Base-by-base conservation (phyloP, 306 rosid genomes). In the Psophocarpus tetragonolobus region DNA sequence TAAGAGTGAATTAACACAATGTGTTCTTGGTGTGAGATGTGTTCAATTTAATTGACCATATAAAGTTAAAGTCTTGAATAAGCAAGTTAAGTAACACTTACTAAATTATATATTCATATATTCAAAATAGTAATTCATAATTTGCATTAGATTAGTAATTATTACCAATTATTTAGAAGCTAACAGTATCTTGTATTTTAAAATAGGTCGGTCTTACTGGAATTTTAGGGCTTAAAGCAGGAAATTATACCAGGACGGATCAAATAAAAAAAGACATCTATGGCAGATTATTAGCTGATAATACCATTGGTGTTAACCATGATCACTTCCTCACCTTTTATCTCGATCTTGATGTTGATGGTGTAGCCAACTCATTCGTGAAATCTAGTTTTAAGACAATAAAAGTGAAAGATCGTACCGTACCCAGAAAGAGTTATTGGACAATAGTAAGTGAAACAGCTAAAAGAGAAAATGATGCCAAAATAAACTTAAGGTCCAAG, bases 261-360 rank as follows among this genome's bases (percentile, higher is more conserved):
- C 51, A 90, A 60, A 80, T 85, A 18, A 79, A 84, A 68, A 81
- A 83, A 57, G 84, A 89, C 9, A 80, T 77, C 0, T 57, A 62
- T 20, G 96, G 96, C 14, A 68, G 86, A 15, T 26, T 85, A 44
- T 26, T 89, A 4, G 84, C 91, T 15, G 90, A 82, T 2, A 80
- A 89, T 36, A 80, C 80, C 13, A 75, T 91, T 51, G 93, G 82
- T 15, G 73, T 84, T 2, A 38, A 77, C 85, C 96, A 91, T 63
- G 96, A 91, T 23, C 96, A 91, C 29, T 91, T 58, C 70, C 18
- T 89, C 33, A 78, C 76, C 0, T 88, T 74, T 36, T 54, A 85
- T 74, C 87, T 90, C 27, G 88, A 87, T 68, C 86, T 88, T 29
- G 91, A 88, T 76, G 78, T 88, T 60, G 91, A 84, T 68, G 88